These are phyloP conservation scores for Acacia melanoxylon DNA, from an alignment of 306 rosid species.

Conservation along the genomic window DNA sequence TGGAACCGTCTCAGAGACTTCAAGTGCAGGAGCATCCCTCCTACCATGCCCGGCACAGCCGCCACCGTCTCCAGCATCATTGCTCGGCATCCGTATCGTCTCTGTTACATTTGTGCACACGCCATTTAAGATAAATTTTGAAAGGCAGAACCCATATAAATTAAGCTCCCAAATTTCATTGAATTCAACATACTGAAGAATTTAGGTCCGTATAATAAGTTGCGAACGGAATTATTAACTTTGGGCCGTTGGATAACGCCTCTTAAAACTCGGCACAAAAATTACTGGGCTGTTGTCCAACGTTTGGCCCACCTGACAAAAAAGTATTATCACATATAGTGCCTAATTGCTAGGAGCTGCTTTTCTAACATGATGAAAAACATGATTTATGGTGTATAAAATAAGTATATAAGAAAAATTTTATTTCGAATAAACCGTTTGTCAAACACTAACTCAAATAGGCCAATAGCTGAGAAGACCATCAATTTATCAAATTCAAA, in stretches of 20 bases:
- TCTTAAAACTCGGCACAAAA: not conserved
- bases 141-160: too few species aligned
- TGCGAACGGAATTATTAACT: not conserved
- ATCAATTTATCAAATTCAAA: not conserved
- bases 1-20: constrained; percentile 66
- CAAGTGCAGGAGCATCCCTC: constrained; percentile 65
- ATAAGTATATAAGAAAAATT: too few species aligned
- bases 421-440: too few species aligned
- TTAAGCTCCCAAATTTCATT: too few species aligned
- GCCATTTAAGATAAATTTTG: not conserved
- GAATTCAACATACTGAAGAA: too few species aligned
- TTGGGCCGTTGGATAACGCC: too few species aligned
- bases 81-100: constrained; percentile 78
- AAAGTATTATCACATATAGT: not conserved
- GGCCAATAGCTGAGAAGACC: not conserved
- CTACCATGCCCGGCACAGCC: constrained; percentile 89
- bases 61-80: constrained; percentile 93
- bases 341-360: too few species aligned
- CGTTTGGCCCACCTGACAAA: not conserved
- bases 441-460: too few species aligned
- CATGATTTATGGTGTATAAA: too few species aligned
- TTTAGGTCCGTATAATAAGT: too few species aligned
- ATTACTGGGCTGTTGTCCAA: not conserved
- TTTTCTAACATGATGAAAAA: too few species aligned
- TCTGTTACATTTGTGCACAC: constrained; percentile 39